These are phyloP conservation scores for Domatiomyces globalis DNA, from an alignment of 2,329 filamentous ascomycete species.

Conservation along the genomic window DNA sequence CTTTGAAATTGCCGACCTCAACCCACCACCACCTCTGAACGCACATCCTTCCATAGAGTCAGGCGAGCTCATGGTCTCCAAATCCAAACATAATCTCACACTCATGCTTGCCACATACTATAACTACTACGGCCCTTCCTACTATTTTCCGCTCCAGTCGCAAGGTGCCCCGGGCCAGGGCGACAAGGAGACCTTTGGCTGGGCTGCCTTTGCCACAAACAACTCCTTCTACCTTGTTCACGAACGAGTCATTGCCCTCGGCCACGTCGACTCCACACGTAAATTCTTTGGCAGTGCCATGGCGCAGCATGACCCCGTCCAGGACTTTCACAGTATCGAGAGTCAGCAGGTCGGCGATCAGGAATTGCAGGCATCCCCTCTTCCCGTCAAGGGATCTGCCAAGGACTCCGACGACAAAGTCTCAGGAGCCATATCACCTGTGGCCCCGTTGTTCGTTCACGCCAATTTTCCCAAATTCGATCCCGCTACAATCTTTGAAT, in stretches of 20 bases:
- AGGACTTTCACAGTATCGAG: conserved; percentile 18
- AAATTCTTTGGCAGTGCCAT: conserved; percentile 18
- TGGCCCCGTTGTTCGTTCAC: conserved; percentile 28
- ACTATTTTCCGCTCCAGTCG: conserved; percentile 33
- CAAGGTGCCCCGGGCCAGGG: conserved; percentile 37
- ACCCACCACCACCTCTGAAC: conserved; percentile 22
- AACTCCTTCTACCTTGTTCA: conserved; percentile 31
- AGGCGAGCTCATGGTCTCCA: conserved; percentile 34
- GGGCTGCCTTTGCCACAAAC: conserved; percentile 29
- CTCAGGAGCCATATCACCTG: conserved; percentile 4
- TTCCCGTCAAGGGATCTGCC: conserved; percentile 15
- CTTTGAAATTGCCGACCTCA: conserved; percentile 27
- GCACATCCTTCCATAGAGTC: conserved; percentile 28
- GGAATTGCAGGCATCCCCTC: conserved; percentile 6
- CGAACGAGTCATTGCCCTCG: conserved; percentile 24
- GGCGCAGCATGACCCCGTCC: conserved; percentile 26
- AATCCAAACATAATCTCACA: conserved; percentile 27
- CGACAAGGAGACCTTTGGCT: conserved; percentile 38
- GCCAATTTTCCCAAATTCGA: conserved; percentile 29
- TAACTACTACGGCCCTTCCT: conserved; percentile 33
- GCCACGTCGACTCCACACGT: conserved; percentile 8
- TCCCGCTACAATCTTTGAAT: conserved; percentile 24
- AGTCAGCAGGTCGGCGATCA: conserved; percentile 1
- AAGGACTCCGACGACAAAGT: conserved; percentile 20
- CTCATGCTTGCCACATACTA: conserved; percentile 37